A percentile compares a stretch with the other conserved stretches of the same genome.
These are phyloP conservation scores for Microsporum canis DNA, from an alignment of 2,329 filamentous ascomycete species.

Conservation along the genomic window DNA sequence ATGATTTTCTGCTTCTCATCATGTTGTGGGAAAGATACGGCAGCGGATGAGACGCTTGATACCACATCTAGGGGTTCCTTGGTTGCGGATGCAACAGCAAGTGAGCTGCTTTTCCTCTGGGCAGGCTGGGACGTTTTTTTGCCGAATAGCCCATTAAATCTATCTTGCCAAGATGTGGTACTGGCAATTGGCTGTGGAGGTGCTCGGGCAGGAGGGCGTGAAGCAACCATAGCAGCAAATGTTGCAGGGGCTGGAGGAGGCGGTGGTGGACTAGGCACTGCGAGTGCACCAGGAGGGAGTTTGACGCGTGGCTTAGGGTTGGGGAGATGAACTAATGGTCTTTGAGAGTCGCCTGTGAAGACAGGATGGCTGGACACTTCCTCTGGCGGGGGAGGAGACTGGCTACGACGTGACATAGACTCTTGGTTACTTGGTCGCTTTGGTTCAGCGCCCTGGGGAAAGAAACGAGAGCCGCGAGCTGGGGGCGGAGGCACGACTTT, in stretches of 20 bases:
- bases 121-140: conserved; percentile 42
- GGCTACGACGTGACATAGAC: conserved; percentile 27
- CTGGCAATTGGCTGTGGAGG: conserved; percentile 35
- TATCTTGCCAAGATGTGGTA: conserved; percentile 60
- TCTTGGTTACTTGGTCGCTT: conserved; percentile 25
- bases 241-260: conserved; percentile 35
- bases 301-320: conserved; percentile 62
- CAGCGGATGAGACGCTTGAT: conserved; percentile 44
- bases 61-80: conserved; percentile 54
- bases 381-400: conserved; percentile 49
- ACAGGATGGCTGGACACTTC: conserved; percentile 45
- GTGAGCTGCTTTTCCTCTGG: conserved; percentile 40
- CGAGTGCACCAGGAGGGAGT: conserved; percentile 49
- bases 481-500: conserved; percentile 27
- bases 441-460: conserved; percentile 33
- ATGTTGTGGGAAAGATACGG: conserved; percentile 55
- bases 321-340: conserved; percentile 48
- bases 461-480: conserved; percentile 39
- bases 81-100: conserved; percentile 56
- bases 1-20: conserved; percentile 26
- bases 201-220: conserved; percentile 29
- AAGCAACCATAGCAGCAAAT: conserved; percentile 35
- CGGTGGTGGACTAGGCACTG: conserved; percentile 24
- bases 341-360: conserved; percentile 39
- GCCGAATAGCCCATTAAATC: conserved; percentile 67